These are phyloP conservation scores for Silene vulgaris DNA, from an alignment of 179 eudicot genomes.

Conservation along the genomic window DNA sequence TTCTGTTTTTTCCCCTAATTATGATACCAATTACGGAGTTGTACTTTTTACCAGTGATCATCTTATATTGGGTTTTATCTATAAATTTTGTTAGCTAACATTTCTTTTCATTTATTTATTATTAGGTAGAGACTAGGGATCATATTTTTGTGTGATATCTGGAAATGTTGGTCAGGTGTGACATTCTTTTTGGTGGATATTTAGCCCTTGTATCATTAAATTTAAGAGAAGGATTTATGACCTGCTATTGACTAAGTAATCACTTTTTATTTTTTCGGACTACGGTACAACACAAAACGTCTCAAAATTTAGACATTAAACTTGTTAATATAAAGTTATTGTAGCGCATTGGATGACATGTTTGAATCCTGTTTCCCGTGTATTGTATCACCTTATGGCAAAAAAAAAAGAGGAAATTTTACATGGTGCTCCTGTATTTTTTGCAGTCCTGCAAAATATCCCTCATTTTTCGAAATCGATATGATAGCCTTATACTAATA, in stretches of 20 bases:
- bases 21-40: constrained; percentile 20
- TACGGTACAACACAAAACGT: too few relatives aligned
- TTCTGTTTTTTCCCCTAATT: not conserved
- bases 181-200: not conserved
- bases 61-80: constrained; percentile 4
- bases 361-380: too few relatives aligned
- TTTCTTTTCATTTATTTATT: not conserved
- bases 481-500: not conserved
- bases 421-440: not conserved
- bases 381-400: too few relatives aligned
- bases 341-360: too few relatives aligned
- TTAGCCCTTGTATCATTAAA: not conserved
- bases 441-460: not conserved
- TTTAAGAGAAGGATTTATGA: not conserved
- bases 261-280: not conserved
- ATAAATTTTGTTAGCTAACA: constrained; percentile 16
- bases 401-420: not conserved
- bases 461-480: not conserved
- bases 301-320: too few relatives aligned
- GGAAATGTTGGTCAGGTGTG: not conserved
- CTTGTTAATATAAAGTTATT: too few relatives aligned
- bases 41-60: constrained; percentile 17
- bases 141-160: constrained; percentile 5
- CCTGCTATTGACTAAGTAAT: not conserved
- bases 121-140: not conserved